Conservation (phyloP, 441 rosid genomes). For the Bocquillonia castaneifolia region DNA sequence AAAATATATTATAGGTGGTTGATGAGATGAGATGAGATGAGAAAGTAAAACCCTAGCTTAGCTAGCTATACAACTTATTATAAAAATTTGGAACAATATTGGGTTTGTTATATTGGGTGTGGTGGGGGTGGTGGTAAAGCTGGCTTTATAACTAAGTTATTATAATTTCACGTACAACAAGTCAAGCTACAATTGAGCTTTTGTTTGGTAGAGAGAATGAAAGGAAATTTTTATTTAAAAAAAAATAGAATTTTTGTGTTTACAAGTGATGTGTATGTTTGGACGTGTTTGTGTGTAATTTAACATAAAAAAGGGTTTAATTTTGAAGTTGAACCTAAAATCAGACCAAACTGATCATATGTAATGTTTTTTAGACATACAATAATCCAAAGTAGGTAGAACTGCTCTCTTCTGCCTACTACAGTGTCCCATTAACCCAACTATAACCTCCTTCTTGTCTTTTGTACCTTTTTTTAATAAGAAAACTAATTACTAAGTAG, state of each 20-base stretch:
- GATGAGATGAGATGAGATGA: not conserved
- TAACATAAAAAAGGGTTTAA: conserved; percentile 7
- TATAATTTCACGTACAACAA: conserved; percentile 30
- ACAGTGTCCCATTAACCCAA: not conserved
- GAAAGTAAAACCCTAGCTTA: not conserved
- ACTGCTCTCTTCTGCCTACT: conserved; percentile 4
- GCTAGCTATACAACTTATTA: not conserved
- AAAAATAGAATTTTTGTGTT: not conserved
- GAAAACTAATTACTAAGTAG: too few relatives aligned
- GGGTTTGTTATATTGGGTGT: conserved; percentile 24
- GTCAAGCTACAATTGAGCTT: conserved; percentile 24
- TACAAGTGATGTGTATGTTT: conserved; percentile 26
- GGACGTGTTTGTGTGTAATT: conserved; percentile 30
- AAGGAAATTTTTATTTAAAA: too few relatives aligned
- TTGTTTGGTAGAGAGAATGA: conserved; percentile 34
- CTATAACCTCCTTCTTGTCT: not conserved
- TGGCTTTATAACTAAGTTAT: conserved; percentile 43
- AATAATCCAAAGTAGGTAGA: conserved; percentile 28
- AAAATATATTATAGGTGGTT: conserved; percentile 12
- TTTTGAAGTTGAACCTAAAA: conserved; percentile 29
- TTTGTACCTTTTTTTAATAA: not conserved
- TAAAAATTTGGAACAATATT: not conserved
- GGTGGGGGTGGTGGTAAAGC: conserved; percentile 1
- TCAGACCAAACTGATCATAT: not conserved
- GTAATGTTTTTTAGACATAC: conserved; percentile 10